A percentile compares a stretch with the other conserved stretches of the same genome.
Evolutionary conservation across 306 rosid genomes (phyloP).

Genomic region (Acacia confusa): DNA sequence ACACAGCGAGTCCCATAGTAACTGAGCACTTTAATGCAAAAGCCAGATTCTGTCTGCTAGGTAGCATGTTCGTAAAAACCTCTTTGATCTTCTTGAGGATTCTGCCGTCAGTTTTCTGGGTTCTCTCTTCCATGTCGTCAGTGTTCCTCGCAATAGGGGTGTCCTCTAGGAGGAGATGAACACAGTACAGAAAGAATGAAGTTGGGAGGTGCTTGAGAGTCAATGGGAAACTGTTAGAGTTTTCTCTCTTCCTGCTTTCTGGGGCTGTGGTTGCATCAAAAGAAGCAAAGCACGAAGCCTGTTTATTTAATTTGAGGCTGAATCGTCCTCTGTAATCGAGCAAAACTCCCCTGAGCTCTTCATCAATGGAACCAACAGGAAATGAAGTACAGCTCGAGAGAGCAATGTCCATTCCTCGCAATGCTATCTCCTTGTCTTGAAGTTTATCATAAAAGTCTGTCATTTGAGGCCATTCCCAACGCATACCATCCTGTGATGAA

Average conservation of each 20-base stretch:
- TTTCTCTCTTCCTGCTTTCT: slow-evolving; percentile 27
- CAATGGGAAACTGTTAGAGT: slow-evolving; percentile 27
- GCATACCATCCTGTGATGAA: slow-evolving; percentile 56
- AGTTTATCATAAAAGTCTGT: slow-evolving; percentile 38
- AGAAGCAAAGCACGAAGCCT: slow-evolving; percentile 39
- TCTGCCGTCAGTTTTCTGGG: slow-evolving; percentile 12
- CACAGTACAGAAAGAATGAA: slow-evolving; percentile 63
- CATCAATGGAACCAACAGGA: slow-evolving; percentile 46
- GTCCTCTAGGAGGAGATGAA: slow-evolving; percentile 52
- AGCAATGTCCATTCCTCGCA: slow-evolving; percentile 76
- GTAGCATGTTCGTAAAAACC: slow-evolving; percentile 32
- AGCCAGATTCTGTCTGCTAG: slow-evolving; percentile 38
- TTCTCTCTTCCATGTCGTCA: not conserved
- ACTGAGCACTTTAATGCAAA: slow-evolving; percentile 79
- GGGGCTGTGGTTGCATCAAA: slow-evolving; percentile 43
- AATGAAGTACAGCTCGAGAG: slow-evolving; percentile 44
- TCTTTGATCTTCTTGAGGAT: slow-evolving; percentile 28
- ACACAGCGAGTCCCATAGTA: slow-evolving; percentile 67
- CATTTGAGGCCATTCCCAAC: slow-evolving; percentile 62
- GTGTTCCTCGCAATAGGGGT: slow-evolving; percentile 31
- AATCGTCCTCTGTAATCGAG: slow-evolving; percentile 37
- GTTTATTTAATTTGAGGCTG: slow-evolving; percentile 41
- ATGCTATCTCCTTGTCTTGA: slow-evolving; percentile 47
- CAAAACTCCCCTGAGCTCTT: slow-evolving; percentile 46
- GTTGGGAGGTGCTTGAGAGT: slow-evolving; percentile 44